A percentile compares a stretch with the other conserved stretches of the same genome.
Evolutionary conservation across 2,329 filamentous ascomycete species (phyloP).

Genomic region (Onygenales sp.): DNA sequence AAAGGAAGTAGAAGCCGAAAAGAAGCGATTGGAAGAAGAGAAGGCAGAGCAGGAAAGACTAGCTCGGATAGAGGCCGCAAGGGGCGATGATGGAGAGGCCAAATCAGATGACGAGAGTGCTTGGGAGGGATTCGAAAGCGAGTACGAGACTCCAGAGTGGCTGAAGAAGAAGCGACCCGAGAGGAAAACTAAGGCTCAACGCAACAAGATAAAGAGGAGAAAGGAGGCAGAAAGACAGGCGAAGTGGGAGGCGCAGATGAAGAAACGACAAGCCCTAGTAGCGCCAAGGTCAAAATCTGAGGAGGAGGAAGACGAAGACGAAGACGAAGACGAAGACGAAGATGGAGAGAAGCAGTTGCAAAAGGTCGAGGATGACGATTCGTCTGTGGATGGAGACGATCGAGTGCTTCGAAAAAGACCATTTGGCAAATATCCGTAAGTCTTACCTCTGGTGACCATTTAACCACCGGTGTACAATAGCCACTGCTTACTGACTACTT

Average conservation of each 20-base stretch:
- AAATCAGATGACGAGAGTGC: conserved; percentile 81
- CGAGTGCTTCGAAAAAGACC: conserved; percentile 58
- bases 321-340: conserved; percentile 38
- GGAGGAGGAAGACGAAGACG: conserved; percentile 39
- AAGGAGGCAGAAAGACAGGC: conserved; percentile 75
- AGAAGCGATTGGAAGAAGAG: conserved; percentile 58
- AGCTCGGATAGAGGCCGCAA: conserved; percentile 63
- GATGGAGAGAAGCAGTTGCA: conserved; percentile 28
- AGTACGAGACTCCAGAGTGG: conserved; percentile 54
- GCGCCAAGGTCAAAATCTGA: conserved; percentile 61
- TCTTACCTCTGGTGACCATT: conserved; percentile 4
- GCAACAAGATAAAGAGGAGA: conserved; percentile 78
- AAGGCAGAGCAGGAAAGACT: conserved; percentile 57
- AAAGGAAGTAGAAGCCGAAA: conserved; percentile 70
- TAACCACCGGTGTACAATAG: too few relatives aligned
- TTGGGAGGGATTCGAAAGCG: conserved; percentile 85
- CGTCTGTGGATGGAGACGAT: conserved; percentile 49
- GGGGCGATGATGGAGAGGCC: conserved; percentile 64
- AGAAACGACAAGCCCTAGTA: conserved; percentile 62
- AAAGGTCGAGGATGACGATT: conserved; percentile 23
- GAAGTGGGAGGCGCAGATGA: conserved; percentile 67
- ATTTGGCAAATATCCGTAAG: conserved; percentile 54
- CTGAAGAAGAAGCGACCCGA: conserved; percentile 65
- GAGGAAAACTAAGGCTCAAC: conserved; percentile 75
- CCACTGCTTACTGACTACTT: not conserved